A percentile compares a stretch with the other conserved stretches of the same genome.
These are phyloP conservation scores for Helicostylum pulchrum DNA, from an alignment of 192 early-diverging fungal species.

Conservation along the genomic window DNA sequence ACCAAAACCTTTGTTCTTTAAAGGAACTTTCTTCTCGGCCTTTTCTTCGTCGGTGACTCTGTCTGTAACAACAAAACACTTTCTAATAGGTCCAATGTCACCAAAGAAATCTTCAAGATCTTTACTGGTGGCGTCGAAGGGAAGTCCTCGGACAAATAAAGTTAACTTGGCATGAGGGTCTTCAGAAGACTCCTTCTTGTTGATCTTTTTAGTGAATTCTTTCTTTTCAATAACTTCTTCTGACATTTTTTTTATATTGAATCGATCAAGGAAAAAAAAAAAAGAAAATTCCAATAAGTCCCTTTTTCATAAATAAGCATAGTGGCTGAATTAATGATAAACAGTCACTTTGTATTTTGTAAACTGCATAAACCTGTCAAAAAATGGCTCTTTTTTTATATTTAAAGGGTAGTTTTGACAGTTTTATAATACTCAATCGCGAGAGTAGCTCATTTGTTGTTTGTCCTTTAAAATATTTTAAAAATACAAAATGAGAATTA, in stretches of 20 bases:
- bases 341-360: no score
- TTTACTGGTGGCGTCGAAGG: slow-evolving; percentile 73
- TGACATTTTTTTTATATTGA: background rate
- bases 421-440: no score
- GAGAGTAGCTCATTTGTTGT: no score
- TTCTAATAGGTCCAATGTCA: slow-evolving; percentile 82
- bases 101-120: slow-evolving; percentile 89
- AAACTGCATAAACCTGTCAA: no score
- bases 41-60: slow-evolving; percentile 39
- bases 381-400: no score
- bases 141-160: slow-evolving; percentile 87
- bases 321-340: no score
- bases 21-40: slow-evolving; percentile 26
- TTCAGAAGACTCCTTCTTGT: background rate
- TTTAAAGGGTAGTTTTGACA: no score
- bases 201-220: background rate
- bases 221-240: background rate
- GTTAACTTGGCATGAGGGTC: slow-evolving; percentile 51
- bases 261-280: no score
- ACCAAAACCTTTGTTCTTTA: slow-evolving; percentile 82
- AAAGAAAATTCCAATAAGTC: no score
- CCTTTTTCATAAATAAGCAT: no score
- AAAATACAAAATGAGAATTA: no score
- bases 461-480: no score
- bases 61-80: slow-evolving; percentile 84